Evolutionary conservation across 2,329 filamentous ascomycete species (phyloP), one percentile per base, ranked within the genome.

Genomic region (Nigrospora oryzae): DNA sequence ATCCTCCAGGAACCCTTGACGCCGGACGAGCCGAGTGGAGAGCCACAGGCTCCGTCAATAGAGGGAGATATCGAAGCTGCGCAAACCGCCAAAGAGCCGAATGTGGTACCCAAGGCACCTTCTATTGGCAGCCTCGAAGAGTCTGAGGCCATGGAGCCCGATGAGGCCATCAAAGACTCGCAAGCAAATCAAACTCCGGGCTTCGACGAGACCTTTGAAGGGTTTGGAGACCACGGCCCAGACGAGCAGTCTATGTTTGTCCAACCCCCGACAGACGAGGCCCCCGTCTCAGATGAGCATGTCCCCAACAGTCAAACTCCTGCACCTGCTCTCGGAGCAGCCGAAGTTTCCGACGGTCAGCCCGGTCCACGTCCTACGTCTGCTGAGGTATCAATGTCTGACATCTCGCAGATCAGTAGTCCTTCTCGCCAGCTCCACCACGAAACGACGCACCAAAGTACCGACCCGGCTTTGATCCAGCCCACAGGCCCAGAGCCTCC

Each of bases 1-100:
- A 66, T 91, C 48, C 60, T 89, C 14, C 74, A 71, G 45, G 62
- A 67, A 48, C 63, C 62, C n/a, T 32, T 60, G 4, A 47, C 54
- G 15, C 17, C 28, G 8, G 49, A 49, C 2, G 40, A n/a, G 15
- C 2, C 34, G 2, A 36, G 34, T 10, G 23, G 23, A 28, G 23
- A 28, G 23, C 23, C 23, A 28, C 23, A 28, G 23, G 8, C 10
- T 17, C 19, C 14, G 31, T n/a, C 39, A 15, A 19, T 2, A 5
- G 41, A 36, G 6, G 33, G 28, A 36, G 19, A 23, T 36, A 4
- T 15, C n/a, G 34, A 32, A 7, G 8, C 33, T 13, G 34, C 15
- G 5, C 32, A 37, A 13, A 43, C 39, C 34, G 23, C 31, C 19
- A 16, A 11, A 7, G 34, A 34, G 13, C 39, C 19, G 23, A 28